Evolutionary conservation across 768 basidiomycete genomes (phyloP).

Genomic region (Cubamyces lactineus): DNA sequence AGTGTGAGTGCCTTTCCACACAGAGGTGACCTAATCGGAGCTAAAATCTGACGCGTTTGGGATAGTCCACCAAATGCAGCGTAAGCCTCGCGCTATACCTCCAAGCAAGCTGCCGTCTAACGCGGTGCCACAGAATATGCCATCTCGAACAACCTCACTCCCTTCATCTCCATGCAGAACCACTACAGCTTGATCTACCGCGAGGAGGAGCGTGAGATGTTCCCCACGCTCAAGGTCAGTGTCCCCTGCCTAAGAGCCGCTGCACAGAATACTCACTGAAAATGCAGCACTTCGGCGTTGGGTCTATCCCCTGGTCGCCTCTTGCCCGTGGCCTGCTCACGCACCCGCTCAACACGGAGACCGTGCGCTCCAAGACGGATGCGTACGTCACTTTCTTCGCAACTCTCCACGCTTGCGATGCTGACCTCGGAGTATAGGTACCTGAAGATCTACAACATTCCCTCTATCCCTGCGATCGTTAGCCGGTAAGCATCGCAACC

Average conservation of each 20-base stretch:
- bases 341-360: slow-evolving; percentile 30
- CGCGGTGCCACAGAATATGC: slow-evolving; percentile 41
- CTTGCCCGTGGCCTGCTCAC: slow-evolving; percentile 39
- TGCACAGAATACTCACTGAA: background rate
- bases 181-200: slow-evolving; percentile 59
- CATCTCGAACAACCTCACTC: slow-evolving; percentile 45
- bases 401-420: too few relatives aligned
- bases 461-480: slow-evolving; percentile 40
- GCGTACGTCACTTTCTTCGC: slow-evolving; percentile 12
- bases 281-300: slow-evolving; percentile 34
- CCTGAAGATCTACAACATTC: background rate
- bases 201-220: slow-evolving; percentile 64
- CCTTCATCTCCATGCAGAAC: slow-evolving; percentile 69
- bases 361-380: slow-evolving; percentile 31
- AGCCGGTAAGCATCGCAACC: slow-evolving; percentile 36
- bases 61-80: slow-evolving; percentile 41
- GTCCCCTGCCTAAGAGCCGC: too few relatives aligned
- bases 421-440: background rate
- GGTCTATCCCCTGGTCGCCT: slow-evolving; percentile 43
- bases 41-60: slow-evolving; percentile 15
- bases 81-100: slow-evolving; percentile 12
- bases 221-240: slow-evolving; percentile 46
- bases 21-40: background rate
- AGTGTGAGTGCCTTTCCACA: slow-evolving; percentile 29
- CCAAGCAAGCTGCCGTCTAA: background rate